phyloP scores from a whole-genome alignment of 2,329 filamentous ascomycete species.

The Colletotrichum sp. region DNA sequence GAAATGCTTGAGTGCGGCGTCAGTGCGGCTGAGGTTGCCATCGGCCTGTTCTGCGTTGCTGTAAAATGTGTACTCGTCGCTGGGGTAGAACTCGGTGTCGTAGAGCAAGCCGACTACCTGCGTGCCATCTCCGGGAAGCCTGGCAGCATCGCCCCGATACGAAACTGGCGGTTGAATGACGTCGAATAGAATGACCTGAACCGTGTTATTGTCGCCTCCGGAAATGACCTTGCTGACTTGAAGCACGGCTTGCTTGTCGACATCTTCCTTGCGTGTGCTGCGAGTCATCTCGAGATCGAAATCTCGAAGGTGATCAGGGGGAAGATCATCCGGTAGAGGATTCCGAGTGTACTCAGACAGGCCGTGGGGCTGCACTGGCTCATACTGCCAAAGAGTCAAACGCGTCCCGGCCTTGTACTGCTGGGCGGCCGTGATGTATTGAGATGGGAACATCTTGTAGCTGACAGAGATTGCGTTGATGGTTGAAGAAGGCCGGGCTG shows the following conservation, averaged over 20 bases:
- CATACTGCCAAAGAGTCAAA: background rate
- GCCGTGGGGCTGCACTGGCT: background rate
- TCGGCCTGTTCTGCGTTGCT: background rate
- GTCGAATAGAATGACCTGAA: background rate
- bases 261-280: background rate
- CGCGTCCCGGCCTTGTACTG: too few species aligned
- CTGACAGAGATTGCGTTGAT: too few species aligned
- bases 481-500: too few species aligned
- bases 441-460: too few species aligned
- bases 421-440: too few species aligned
- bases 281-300: background rate
- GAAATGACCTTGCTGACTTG: background rate
- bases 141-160: background rate
- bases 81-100: background rate
- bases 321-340: background rate
- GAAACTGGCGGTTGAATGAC: accelerated
- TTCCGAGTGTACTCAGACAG: too few species aligned
- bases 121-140: background rate
- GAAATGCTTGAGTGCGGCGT: background rate
- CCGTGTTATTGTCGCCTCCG: background rate
- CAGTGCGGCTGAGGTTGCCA: background rate
- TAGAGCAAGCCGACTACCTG: background rate
- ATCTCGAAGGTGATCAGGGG: background rate
- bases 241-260: background rate
- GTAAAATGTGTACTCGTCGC: background rate